Base-by-base conservation (phyloP, 2,329 filamentous ascomycete genomes). In the Albifimbria verrucaria region DNA sequence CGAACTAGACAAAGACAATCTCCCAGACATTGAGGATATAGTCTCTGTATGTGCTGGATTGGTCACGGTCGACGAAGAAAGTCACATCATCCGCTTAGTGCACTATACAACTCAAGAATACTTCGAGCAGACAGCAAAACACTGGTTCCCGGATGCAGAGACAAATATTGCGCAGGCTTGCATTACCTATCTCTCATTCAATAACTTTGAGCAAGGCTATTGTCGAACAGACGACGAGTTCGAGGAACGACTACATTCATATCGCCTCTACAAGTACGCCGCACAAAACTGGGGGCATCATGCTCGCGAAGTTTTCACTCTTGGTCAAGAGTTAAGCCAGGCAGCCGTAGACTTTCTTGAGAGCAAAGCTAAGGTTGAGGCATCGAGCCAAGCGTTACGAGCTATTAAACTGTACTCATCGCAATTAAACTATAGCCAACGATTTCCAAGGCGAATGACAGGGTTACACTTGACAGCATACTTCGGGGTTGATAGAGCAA, bases 101-200 rank as follows among this genome's bases (percentile, higher is more conserved):
- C 75, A 79, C 52, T 73, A 73, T 52, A 77, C 75, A 0, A 65
- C 72, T 0, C 69, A 77, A 43, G 70, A 77, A 43, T 79, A 75
- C 54, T 67, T 79, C 25, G 59, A 70, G n/a, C 44, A 55, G 7
- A 69, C 53, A 1, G 39, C 52, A 7, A 12, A 7, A 0, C 41
- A 28, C 1, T 72, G 67, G 62, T 68, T 77, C 50, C 63, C 63
- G 0, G n/a, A 60, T n/a, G 62, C 65, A 0, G 52, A 73, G 4
- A 3, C 1, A 0, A 10, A 64, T 0, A 66, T 77, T 3, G 53
- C 63, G 0, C 52, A 32, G 4, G 56, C 51, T 2, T 77, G 71
- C 49, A 25, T 70, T 4, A 67, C 65, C 0, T 76, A 76, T 44
- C 53, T 77, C 2, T 68, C 59, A 7, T 70, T 68, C 12, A 43